Base-by-base conservation (phyloP, 345 rosid genomes). In the Eucalyptus pauciflora region DNA sequence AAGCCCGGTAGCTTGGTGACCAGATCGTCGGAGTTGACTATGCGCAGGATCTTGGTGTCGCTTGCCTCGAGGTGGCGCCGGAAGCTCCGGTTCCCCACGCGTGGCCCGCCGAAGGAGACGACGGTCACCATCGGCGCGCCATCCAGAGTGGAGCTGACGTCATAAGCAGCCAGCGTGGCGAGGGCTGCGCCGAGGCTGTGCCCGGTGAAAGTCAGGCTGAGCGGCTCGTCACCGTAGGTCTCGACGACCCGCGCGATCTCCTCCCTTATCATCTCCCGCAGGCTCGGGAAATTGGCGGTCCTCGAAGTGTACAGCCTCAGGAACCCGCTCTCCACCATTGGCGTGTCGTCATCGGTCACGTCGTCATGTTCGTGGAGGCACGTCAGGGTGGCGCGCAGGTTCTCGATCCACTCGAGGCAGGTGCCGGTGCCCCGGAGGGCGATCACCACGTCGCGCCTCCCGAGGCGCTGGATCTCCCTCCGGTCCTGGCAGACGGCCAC, bases 241-340 rank as follows among this genome's bases (percentile, higher is more conserved):
- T 90, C 51, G 2, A 94, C 16, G 33, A 94, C 45, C 62, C 91
- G 79, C 1, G 86, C 87, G 18, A 94, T 89, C 89, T 94, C 95
- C 33, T 89, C 91, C 64, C 92, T 89, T 31, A 95, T 92, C 92
- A 86, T 90, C 24, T 87, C 89, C 80, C 89, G 95, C 3, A 94
- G 80, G 62, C 97, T 94, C 2, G 93, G 94, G 87, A 88, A 87
- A 16, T 90, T 87, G 83, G 52, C 48, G 1, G 92, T 88, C 6
- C 90, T 60, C 1, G 97, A 95, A 8, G 94, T 93, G 92, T 94
- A 95, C 1, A 95, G 87, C 89, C 96, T 94, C 89, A 93, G 87
- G 89, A 94, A 95, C 29, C 97, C 97, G 25, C 93, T 93, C 92
- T 94, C 94, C 86, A 94, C 97, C 97, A 94, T 95, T 6, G 97